Conservation (phyloP, 305 asterid species). For the Coffea humblotiana region DNA sequence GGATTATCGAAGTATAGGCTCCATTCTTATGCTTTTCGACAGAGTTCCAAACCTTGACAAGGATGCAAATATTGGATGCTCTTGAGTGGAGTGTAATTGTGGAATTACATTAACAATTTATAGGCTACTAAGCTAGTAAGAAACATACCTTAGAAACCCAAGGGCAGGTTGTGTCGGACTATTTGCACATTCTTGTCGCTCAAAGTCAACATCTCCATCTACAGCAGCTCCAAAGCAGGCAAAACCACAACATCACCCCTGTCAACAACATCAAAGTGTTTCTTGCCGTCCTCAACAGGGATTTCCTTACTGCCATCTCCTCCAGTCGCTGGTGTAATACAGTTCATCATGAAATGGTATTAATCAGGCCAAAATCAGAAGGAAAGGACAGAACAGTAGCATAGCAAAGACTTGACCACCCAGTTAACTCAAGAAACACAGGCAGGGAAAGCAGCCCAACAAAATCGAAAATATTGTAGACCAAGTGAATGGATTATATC, state of each 20-base stretch:
- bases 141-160: slow-evolving; percentile 90
- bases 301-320: slow-evolving; percentile 72
- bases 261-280: slow-evolving; percentile 67
- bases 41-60: slow-evolving; percentile 74
- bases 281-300: slow-evolving; percentile 63
- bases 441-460: neutral
- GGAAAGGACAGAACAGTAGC: neutral
- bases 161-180: slow-evolving; percentile 98
- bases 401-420: neutral
- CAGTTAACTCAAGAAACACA: neutral
- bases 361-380: neutral
- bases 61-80: slow-evolving; percentile 9
- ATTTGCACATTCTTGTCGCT: slow-evolving; percentile 86
- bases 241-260: slow-evolving; percentile 87
- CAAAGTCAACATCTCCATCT: slow-evolving; percentile 82
- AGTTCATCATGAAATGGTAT: neutral
- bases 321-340: slow-evolving; percentile 57
- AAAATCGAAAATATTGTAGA: neutral
- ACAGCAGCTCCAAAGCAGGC: slow-evolving; percentile 98
- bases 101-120: neutral
- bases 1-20: slow-evolving; percentile 92
- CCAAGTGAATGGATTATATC: neutral
- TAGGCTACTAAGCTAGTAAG: neutral
- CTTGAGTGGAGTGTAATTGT: neutral
- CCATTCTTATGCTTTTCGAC: slow-evolving; percentile 99